A percentile compares a stretch with the other conserved stretches of the same genome.
Evolutionary conservation across 768 basidiomycete genomes (phyloP).

Genomic region (Agrocybe praecox): DNA sequence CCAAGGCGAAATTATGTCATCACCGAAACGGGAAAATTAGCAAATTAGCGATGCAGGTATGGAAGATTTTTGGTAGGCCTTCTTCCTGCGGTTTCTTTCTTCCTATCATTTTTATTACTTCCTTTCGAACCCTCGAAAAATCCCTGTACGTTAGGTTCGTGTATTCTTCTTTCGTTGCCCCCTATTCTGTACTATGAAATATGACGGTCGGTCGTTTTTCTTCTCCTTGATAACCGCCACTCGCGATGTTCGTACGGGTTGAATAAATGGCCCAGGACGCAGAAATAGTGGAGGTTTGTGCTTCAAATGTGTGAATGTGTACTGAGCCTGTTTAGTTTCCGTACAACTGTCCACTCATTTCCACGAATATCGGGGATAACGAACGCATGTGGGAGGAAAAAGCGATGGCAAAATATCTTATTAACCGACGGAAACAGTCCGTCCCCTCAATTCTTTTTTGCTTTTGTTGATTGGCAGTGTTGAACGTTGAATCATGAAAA

Average conservation of each 20-base stretch:
- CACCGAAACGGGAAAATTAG: not conserved
- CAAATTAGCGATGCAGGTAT: not conserved
- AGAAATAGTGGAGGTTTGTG: no score
- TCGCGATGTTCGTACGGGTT: not conserved
- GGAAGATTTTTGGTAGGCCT: slow-evolving; percentile 14
- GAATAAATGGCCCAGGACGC: not conserved
- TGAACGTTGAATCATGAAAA: no score
- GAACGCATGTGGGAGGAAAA: no score
- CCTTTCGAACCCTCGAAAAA: not conserved
- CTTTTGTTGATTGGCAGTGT: no score
- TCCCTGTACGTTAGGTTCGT: slow-evolving; percentile 26
- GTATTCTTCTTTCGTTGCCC: slow-evolving; percentile 13
- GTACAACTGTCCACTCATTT: no score
- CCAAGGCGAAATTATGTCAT: not conserved
- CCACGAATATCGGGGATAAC: no score
- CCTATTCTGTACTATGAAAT: slow-evolving; percentile 4
- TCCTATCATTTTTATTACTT: slow-evolving; percentile 3
- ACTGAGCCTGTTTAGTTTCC: no score
- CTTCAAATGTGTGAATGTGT: no score
- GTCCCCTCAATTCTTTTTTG: not conserved
- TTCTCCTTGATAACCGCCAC: slow-evolving; percentile 1
- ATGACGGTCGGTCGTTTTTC: slow-evolving; percentile 22
- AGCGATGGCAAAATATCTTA: no score
- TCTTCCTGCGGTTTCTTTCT: slow-evolving; percentile 1
- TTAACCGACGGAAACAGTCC: not conserved